phyloP scores from a whole-genome alignment of 2,329 filamentous ascomycete species.

The Mollisiaceae sp. region DNA sequence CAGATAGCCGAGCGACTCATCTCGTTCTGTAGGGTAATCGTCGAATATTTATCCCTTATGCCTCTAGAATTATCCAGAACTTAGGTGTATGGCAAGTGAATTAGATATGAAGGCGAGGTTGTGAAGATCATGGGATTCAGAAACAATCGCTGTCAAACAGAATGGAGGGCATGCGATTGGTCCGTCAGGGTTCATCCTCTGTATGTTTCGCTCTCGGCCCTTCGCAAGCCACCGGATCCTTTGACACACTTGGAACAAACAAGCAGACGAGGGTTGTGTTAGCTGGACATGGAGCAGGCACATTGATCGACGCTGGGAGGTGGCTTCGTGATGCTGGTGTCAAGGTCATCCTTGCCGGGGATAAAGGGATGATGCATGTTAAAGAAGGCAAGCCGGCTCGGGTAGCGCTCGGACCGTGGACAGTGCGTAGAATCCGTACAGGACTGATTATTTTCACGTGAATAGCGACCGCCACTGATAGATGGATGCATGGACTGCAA shows the following conservation, averaged over 20 bases:
- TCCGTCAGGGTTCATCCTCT: conserved; percentile 24
- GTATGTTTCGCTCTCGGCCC: conserved; percentile 24
- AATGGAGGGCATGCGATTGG: conserved; percentile 21
- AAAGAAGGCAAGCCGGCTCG: not conserved
- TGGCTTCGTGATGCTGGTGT: conserved; percentile 24
- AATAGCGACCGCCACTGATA: not conserved
- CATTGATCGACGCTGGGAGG: conserved; percentile 21
- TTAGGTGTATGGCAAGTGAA: conserved; percentile 2
- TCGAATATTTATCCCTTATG: not conserved
- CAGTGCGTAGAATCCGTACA: conserved; percentile 20
- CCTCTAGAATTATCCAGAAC: not conserved
- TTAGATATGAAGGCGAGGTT: conserved; percentile 8
- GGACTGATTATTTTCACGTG: not conserved
- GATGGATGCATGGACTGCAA: too few species aligned
- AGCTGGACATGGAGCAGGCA: not conserved
- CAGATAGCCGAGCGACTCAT: not conserved
- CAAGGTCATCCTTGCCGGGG: conserved; percentile 22
- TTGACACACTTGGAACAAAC: conserved; percentile 18
- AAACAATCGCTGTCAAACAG: not conserved
- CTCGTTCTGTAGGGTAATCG: not conserved
- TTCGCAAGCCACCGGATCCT: conserved; percentile 28
- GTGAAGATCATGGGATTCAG: not conserved
- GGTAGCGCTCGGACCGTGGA: conserved; percentile 17
- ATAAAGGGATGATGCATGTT: conserved; percentile 14
- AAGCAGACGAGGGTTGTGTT: conserved; percentile 5